Percentiles rank a stretch among this genome's conserved stretches.
phyloP scores from a whole-genome alignment of 2,329 filamentous ascomycete species.

The Fusarium torreyae region DNA sequence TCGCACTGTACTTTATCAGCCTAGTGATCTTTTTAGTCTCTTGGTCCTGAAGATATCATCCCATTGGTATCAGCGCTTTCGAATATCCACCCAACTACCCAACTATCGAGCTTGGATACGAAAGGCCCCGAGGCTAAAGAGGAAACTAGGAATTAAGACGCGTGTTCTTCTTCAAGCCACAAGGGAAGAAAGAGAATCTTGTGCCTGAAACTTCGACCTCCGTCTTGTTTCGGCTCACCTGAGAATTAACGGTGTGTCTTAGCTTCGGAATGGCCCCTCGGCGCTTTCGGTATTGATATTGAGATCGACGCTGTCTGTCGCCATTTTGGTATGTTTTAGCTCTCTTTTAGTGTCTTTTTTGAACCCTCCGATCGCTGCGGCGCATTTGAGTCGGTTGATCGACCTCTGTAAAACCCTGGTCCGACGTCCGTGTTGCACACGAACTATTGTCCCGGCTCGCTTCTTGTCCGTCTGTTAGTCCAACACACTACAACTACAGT shows the following conservation, averaged over 20 bases:
- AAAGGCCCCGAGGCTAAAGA: neutral
- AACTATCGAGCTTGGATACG: slow-evolving; percentile 21
- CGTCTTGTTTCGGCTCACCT: slow-evolving; percentile 16
- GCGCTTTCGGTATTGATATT: slow-evolving; percentile 39
- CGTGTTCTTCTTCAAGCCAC: neutral
- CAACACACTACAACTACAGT: slow-evolving; percentile 1
- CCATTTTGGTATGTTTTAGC: slow-evolving; percentile 31
- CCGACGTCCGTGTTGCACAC: slow-evolving; percentile 23
- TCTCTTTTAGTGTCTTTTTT: slow-evolving; percentile 21
- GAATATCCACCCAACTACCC: slow-evolving; percentile 1
- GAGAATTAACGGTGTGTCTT: slow-evolving; percentile 22
- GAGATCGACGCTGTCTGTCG: slow-evolving; percentile 31
- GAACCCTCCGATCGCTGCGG: slow-evolving; percentile 34
- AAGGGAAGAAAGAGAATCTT: slow-evolving; percentile 4
- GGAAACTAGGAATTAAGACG: neutral
- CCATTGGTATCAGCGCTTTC: slow-evolving; percentile 21
- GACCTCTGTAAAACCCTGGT: slow-evolving; percentile 33
- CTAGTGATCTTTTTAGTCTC: slow-evolving; percentile 7
- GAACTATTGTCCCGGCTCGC: slow-evolving; percentile 10
- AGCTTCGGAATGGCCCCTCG: slow-evolving; percentile 31
- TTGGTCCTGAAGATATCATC: slow-evolving; percentile 4
- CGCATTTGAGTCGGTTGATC: slow-evolving; percentile 34
- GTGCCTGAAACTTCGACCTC: slow-evolving; percentile 25
- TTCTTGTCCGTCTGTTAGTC: slow-evolving; percentile 9
- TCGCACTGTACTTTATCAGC: slow-evolving; percentile 38